Percentiles rank a stretch among this genome's conserved stretches.
phyloP scores from a whole-genome alignment of 2,329 filamentous ascomycete genomes.

The Pyrenochaeta sp. region DNA sequence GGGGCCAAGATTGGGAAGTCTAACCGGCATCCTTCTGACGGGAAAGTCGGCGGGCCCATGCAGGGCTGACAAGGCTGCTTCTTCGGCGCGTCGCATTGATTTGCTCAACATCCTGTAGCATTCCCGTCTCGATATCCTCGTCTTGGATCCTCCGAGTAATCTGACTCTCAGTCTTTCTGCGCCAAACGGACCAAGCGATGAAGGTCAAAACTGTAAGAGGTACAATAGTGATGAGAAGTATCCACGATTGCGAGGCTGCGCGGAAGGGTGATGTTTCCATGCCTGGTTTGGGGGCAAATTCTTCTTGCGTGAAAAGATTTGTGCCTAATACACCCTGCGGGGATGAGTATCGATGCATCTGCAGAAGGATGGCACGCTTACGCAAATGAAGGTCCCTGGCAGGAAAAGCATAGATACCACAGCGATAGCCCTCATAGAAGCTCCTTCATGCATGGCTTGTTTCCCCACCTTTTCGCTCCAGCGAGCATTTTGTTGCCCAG shows the following conservation, averaged over 20 bases:
- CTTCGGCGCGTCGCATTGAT: neutral
- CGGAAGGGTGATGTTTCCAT: neutral
- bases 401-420: constrained; percentile 8
- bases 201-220: neutral
- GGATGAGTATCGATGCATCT: neutral
- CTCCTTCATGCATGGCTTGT: constrained; percentile 16
- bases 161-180: neutral
- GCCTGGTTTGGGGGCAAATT: neutral
- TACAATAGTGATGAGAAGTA: neutral
- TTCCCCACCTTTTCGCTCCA: constrained; percentile 13
- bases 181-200: neutral
- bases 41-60: neutral
- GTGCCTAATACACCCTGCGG: constrained; percentile 5
- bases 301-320: constrained; percentile 3
- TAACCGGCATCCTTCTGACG: neutral
- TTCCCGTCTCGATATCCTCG: neutral
- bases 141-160: neutral
- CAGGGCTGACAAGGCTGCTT: neutral
- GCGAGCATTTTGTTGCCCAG: constrained; percentile 9
- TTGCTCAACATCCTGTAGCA: neutral
- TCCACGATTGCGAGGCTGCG: neutral
- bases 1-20: no score
- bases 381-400: constrained; percentile 1
- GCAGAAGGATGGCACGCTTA: neutral
- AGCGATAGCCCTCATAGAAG: constrained; percentile 14